These are phyloP conservation scores for Aspergillus spinulosporus DNA, from an alignment of 2,329 filamentous ascomycete species.

Conservation along the genomic window DNA sequence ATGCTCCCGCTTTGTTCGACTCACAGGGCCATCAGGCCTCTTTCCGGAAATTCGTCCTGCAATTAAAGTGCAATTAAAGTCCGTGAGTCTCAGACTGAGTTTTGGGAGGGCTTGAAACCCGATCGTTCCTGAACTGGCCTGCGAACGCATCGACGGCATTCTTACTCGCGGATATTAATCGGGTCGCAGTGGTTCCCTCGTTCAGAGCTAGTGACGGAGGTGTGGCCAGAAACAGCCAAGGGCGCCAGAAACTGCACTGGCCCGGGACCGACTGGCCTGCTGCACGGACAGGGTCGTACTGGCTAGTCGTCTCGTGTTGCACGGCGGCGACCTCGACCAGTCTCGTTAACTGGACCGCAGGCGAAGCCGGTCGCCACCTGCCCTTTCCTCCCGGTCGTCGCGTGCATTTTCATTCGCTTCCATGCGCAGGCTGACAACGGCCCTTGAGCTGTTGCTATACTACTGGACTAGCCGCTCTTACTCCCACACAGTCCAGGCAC, in stretches of 20 bases:
- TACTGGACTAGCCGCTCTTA: constrained; percentile 5
- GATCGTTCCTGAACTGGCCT: neutral
- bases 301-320: neutral
- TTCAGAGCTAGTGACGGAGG: constrained; percentile 12
- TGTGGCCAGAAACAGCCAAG: constrained; percentile 13
- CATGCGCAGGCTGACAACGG: neutral
- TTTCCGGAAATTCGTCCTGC: too few species aligned
- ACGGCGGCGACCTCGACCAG: neutral
- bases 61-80: too few species aligned
- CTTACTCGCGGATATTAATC: neutral
- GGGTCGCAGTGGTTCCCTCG: constrained; percentile 3
- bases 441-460: neutral
- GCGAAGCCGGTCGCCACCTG: too few species aligned
- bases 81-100: neutral
- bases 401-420: too few species aligned
- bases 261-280: too few species aligned
- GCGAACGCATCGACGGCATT: neutral
- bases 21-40: neutral
- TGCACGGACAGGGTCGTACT: constrained; percentile 6
- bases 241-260: neutral
- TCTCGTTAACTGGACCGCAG: neutral
- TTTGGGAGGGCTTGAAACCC: neutral
- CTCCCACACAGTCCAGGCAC: neutral
- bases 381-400: too few species aligned
- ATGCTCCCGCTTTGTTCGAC: neutral